Base-by-base conservation (phyloP, 306 rosid genomes). In the Comarum palustre region DNA sequence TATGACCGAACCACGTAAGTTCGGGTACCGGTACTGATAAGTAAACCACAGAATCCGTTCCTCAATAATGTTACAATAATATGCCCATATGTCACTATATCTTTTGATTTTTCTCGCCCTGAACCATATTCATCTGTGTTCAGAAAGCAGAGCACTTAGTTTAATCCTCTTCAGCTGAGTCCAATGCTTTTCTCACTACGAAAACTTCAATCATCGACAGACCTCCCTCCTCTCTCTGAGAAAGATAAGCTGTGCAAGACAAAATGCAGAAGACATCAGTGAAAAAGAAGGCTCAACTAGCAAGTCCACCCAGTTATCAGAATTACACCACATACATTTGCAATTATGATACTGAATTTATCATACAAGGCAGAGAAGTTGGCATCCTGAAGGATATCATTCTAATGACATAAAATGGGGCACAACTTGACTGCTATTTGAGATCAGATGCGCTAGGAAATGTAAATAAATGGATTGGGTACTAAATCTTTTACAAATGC, bases 191-290 rank as follows among this genome's bases (percentile, higher is more conserved):
- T 43, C 39, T 17, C 69, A 36, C 58, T 38, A 19, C 72, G 36
- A 27, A 5, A 71, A 73, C 74, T 24, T 45, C 42, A 57, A 15
- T 57, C 19, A 32, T 38, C 17, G 36, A 34, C 14, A 42, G 25
- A 66, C 29, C 46, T 67, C 78, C 77, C 83, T 92, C 86, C 87
- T 87, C 89, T 85, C 96, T 11, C 89, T 89, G 79, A 89, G 77
- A 43, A 96, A 92, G 81, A 89, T 80, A 9, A 92, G 92, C 97
- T 92, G 96, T 74, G 25, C 68, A 88, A 74, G 41, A 73, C 50
- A 48, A 83, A 82, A 83, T 48, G 66, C 82, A 72, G 5, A 79
- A 75, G 78, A 22, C 11, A 42, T 75, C 6, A 66, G 61, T 68
- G 9, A 29, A 47, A 31, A 38, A 57, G 43, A 16, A 60, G 3